These are phyloP conservation scores for Cutaneotrichosporon curvatum DNA, from an alignment of 1,284 basidiomycete species.

Conservation along the genomic window DNA sequence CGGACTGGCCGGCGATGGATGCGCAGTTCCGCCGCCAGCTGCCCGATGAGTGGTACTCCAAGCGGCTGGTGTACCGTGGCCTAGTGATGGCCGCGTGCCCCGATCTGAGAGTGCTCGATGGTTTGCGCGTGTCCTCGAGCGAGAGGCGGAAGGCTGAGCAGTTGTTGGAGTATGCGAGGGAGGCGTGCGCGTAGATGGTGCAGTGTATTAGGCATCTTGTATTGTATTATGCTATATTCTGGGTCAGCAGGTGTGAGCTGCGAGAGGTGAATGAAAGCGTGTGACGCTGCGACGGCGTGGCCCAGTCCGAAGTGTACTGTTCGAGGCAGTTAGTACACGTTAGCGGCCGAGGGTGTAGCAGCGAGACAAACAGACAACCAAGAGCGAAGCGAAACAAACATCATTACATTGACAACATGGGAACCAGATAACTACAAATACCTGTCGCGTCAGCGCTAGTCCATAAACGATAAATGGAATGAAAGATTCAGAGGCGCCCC, in stretches of 20 bases:
- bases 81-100: slow-evolving; percentile 69
- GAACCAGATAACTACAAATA: too few relatives aligned
- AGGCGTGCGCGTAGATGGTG: neutral
- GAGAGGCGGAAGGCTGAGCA: slow-evolving; percentile 71
- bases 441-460: neutral
- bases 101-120: slow-evolving; percentile 66
- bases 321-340: too few relatives aligned
- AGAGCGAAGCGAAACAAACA: too few relatives aligned
- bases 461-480: neutral
- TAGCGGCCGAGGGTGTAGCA: too few relatives aligned
- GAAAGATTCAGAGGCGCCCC: slow-evolving; percentile 24
- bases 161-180: slow-evolving; percentile 49
- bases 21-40: slow-evolving; percentile 76
- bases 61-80: slow-evolving; percentile 77
- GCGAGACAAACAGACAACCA: too few relatives aligned
- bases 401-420: too few relatives aligned
- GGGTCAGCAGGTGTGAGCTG: too few relatives aligned
- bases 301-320: too few relatives aligned
- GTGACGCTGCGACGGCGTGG: too few relatives aligned
- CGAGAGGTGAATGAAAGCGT: too few relatives aligned
- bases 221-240: neutral
- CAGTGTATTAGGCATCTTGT: neutral
- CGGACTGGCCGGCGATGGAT: slow-evolving; percentile 62
- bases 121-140: slow-evolving; percentile 66
- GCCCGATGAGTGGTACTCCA: slow-evolving; percentile 76